phyloP scores from a whole-genome alignment of 2,329 filamentous ascomycete species.

The Fusarium sp. region DNA sequence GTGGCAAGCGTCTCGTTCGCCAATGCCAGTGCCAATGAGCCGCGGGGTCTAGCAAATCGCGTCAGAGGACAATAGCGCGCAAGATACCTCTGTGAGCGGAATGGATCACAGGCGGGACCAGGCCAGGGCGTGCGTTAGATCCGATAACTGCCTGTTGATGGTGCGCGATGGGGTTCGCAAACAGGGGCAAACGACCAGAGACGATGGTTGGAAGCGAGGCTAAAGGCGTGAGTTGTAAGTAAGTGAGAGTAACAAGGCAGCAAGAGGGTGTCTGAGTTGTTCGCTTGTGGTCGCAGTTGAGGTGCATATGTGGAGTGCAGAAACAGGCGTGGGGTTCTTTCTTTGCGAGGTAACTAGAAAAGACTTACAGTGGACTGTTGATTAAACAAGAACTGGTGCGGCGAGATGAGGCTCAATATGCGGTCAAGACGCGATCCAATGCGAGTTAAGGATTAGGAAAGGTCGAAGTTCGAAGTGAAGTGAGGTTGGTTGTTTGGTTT shows the following conservation, averaged over 20 bases:
- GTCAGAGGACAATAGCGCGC: constrained; percentile 42
- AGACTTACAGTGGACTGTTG: constrained; percentile 32
- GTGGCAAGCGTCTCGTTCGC: constrained; percentile 49
- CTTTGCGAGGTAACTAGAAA: constrained; percentile 51
- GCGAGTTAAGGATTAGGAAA: constrained; percentile 13
- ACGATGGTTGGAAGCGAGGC: constrained; percentile 19
- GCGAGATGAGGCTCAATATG: constrained; percentile 36
- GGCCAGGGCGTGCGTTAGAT: constrained; percentile 34
- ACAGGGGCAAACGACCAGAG: constrained; percentile 34
- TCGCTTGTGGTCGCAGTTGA: constrained; percentile 49
- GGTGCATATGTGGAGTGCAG: constrained; percentile 51
- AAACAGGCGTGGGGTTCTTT: constrained; percentile 57
- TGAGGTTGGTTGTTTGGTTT: constrained; percentile 30
- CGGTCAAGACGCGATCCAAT: constrained; percentile 32
- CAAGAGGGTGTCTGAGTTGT: constrained; percentile 54
- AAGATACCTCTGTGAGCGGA: constrained; percentile 3
- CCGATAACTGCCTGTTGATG: constrained; percentile 23
- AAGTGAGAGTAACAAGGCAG: constrained; percentile 26
- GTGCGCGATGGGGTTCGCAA: constrained; percentile 31
- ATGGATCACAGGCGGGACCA: constrained; percentile 17
- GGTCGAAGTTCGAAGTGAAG: constrained; percentile 25
- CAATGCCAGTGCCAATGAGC: constrained; percentile 41
- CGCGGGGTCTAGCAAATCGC: constrained; percentile 46
- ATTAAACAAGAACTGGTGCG: constrained; percentile 28
- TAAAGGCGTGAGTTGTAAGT: constrained; percentile 33